A percentile compares a stretch with the other conserved stretches of the same genome.
These are phyloP conservation scores for Microdochium bolleyi DNA, from an alignment of 2,329 filamentous ascomycete species.

Conservation along the genomic window DNA sequence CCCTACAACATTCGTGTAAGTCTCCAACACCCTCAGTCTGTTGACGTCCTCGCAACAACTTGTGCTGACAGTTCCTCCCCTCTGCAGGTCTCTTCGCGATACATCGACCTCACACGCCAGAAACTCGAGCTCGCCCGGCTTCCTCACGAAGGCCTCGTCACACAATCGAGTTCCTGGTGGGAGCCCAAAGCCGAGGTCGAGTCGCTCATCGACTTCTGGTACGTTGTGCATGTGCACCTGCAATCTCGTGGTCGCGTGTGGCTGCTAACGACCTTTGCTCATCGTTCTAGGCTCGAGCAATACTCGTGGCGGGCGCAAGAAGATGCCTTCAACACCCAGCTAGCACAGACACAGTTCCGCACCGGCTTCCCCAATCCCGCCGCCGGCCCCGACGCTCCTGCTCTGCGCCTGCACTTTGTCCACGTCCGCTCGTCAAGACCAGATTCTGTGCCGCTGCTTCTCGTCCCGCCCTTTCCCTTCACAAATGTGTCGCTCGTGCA, in stretches of 20 bases:
- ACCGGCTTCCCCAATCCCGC: conserved; percentile 38
- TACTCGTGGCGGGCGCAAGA: conserved; percentile 59
- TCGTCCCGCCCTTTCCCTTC: conserved; percentile 59
- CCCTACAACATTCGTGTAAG: conserved; percentile 51
- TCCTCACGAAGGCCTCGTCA: conserved; percentile 46
- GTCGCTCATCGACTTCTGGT: conserved; percentile 59
- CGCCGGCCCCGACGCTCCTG: conserved; percentile 18
- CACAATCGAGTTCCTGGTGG: conserved; percentile 43
- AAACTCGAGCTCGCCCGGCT: conserved; percentile 61
- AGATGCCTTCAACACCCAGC: conserved; percentile 42
- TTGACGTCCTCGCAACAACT: conserved; percentile 6
- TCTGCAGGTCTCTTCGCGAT: conserved; percentile 57
- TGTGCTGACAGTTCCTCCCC: too few relatives aligned
- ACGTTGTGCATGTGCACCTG: conserved; percentile 11
- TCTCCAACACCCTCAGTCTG: conserved; percentile 6
- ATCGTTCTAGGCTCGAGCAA: conserved; percentile 48
- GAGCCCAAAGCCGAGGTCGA: conserved; percentile 56
- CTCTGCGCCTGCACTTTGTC: conserved; percentile 56
- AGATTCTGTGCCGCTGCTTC: conserved; percentile 53
- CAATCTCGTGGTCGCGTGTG: not conserved
- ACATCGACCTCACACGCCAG: conserved; percentile 57
- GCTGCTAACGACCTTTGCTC: not conserved
- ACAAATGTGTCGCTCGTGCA: conserved; percentile 53
- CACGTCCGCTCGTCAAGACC: conserved; percentile 45
- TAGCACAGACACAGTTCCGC: conserved; percentile 52